Percentiles rank a stretch among this genome's conserved stretches.
Conservation (phyloP, 805 yeast genomes). For the Saccharomycopsis fodiens region DNA sequence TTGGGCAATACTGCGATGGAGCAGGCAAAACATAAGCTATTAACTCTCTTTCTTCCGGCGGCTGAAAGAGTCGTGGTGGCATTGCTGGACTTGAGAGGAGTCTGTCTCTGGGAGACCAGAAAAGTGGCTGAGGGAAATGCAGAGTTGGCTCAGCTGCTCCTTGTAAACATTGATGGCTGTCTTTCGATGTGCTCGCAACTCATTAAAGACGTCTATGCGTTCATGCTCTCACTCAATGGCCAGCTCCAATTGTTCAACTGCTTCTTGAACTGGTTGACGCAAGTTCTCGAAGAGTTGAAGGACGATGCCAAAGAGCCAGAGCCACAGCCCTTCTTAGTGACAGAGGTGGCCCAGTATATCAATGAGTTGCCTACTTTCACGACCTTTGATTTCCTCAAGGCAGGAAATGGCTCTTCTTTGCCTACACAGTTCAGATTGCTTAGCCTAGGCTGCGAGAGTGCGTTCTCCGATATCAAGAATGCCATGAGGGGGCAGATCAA, state of each 20-base stretch:
- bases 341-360: conserved; percentile 26
- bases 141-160: conserved; percentile 10
- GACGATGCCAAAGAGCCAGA: conserved; percentile 18
- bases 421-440: not conserved
- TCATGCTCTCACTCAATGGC: conserved; percentile 35
- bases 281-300: conserved; percentile 25
- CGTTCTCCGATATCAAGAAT: not conserved
- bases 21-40: conserved; percentile 37
- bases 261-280: conserved; percentile 36
- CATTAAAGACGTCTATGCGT: conserved; percentile 29
- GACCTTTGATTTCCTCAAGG: conserved; percentile 2
- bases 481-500: not conserved
- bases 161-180: conserved; percentile 8
- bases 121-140: conserved; percentile 1
- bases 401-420: not conserved
- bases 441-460: not conserved
- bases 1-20: conserved; percentile 46
- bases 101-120: conserved; percentile 30
- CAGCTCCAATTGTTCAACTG: conserved; percentile 39
- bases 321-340: conserved; percentile 19
- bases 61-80: conserved; percentile 47
- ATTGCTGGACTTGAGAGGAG: conserved; percentile 35
- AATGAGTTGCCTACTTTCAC: conserved; percentile 23
- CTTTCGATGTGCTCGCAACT: conserved; percentile 21
- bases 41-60: conserved; percentile 45